phyloP scores from a whole-genome alignment of 352 stramenopile genomes.

The Pythium volutum region DNA sequence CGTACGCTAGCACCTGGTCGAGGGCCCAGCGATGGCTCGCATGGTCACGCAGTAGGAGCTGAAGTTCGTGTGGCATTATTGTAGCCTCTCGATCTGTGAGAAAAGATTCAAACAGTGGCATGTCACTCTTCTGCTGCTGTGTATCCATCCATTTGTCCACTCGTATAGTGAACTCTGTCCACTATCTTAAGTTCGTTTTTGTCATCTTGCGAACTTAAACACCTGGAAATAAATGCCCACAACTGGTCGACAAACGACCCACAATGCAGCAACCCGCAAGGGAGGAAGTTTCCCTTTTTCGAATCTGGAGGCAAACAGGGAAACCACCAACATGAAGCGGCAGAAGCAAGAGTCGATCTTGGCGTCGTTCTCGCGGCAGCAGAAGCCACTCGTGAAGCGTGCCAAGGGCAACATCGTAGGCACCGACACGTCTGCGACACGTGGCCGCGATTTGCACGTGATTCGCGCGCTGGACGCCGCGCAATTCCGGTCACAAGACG shows the following conservation, averaged over 20 bases:
- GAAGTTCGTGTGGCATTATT: neutral
- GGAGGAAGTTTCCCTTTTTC: neutral
- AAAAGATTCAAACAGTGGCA: neutral
- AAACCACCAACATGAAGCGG: conserved; percentile 27
- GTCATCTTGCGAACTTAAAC: no score
- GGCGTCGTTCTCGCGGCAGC: conserved; percentile 26
- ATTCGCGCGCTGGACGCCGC: conserved; percentile 7
- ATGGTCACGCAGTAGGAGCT: neutral
- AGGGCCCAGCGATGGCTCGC: neutral
- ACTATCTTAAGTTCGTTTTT: no score
- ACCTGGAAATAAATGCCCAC: no score
- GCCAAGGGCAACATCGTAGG: conserved; percentile 3
- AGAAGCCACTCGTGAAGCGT: conserved; percentile 33
- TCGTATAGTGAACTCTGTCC: neutral
- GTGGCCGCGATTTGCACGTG: conserved; percentile 2
- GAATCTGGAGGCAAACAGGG: neutral
- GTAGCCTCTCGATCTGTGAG: neutral
- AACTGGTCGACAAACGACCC: no score
- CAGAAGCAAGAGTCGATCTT: conserved; percentile 29
- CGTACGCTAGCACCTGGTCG: no score
- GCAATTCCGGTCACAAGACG: neutral
- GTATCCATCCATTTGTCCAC: neutral
- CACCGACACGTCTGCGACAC: neutral
- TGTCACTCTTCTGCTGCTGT: neutral
- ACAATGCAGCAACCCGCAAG: no score